Conservation (phyloP, 768 basidiomycete genomes). For the Filobasidium wieringae region DNA sequence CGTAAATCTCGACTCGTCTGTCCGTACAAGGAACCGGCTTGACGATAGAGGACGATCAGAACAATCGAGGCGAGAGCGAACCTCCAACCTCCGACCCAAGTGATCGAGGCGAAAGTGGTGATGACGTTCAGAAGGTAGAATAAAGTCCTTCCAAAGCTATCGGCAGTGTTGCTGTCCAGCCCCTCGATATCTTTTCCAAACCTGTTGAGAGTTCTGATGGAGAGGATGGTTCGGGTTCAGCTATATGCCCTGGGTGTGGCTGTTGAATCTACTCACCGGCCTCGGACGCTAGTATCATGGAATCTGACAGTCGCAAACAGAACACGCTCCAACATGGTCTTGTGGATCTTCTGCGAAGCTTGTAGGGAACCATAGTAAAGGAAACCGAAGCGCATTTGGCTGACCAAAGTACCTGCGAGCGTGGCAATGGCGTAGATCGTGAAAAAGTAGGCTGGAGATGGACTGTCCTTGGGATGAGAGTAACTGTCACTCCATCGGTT, state of each 20-base stretch:
- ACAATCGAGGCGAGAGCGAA: constrained; percentile 50
- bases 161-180: constrained; percentile 68
- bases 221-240: background rate
- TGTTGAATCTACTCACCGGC: constrained; percentile 41
- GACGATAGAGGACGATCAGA: constrained; percentile 35
- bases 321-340: constrained; percentile 61
- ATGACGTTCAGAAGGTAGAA: constrained; percentile 57
- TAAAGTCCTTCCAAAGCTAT: constrained; percentile 63
- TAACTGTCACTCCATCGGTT: constrained; percentile 47
- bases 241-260: background rate
- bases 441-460: constrained; percentile 52
- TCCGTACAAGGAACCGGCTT: constrained; percentile 50
- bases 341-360: constrained; percentile 65
- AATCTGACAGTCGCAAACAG: constrained; percentile 82
- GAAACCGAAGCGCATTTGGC: constrained; percentile 38
- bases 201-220: constrained; percentile 26
- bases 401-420: constrained; percentile 49
- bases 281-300: constrained; percentile 82
- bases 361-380: constrained; percentile 74
- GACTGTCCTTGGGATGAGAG: constrained; percentile 36
- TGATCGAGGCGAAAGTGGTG: constrained; percentile 63
- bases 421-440: constrained; percentile 65
- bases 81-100: constrained; percentile 62
- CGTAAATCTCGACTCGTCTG: constrained; percentile 60
- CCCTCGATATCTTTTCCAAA: constrained; percentile 70